Conservation (phyloP, 139 green algal genomes). For the Trebouxia sp. region DNA sequence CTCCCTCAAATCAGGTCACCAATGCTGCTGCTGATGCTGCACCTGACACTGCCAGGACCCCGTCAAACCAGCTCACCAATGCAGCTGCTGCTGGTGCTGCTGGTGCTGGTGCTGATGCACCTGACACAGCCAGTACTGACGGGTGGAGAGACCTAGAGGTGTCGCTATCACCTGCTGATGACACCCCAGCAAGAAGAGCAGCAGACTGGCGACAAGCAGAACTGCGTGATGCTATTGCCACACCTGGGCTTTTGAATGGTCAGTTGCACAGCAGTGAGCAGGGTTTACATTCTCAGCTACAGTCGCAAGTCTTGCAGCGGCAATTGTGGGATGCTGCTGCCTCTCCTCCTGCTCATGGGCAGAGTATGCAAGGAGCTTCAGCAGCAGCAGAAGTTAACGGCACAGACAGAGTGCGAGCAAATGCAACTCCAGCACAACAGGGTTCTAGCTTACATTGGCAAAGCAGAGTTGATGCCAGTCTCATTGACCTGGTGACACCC, state of each 20-base stretch:
- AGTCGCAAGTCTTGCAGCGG: no score
- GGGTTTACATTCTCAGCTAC: no score
- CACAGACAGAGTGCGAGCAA: no score
- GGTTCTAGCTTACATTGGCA: neutral
- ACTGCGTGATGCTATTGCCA: no score
- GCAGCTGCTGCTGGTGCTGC: neutral
- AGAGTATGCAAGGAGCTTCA: neutral
- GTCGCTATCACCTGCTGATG: neutral
- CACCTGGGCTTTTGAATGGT: no score
- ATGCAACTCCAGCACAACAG: neutral
- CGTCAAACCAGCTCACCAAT: no score
- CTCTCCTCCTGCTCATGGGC: no score
- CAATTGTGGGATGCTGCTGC: no score
- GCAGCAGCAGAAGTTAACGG: neutral
- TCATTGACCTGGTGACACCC: slow-evolving; percentile 3
- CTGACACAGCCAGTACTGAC: neutral
- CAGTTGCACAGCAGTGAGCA: no score
- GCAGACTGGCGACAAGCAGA: neutral
- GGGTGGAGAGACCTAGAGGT: neutral
- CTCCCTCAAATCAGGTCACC: no score
- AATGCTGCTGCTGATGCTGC: no score
- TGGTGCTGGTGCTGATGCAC: neutral
- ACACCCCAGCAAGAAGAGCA: neutral
- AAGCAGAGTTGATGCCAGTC: neutral
- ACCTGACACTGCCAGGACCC: no score